phyloP scores from a whole-genome alignment of 148 eudicot genomes.

The Dysphania ambrosioides region DNA sequence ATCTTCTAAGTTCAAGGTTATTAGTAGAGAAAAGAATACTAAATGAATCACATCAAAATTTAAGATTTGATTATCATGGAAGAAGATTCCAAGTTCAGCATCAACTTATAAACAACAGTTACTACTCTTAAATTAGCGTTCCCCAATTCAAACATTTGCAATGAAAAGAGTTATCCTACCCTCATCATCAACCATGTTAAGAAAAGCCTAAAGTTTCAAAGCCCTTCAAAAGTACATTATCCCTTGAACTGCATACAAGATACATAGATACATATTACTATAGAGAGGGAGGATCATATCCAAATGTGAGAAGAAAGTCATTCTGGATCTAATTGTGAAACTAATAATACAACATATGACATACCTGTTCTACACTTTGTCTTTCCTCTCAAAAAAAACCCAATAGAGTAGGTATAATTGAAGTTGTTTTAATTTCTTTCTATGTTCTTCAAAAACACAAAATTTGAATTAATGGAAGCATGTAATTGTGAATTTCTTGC shows the following conservation, averaged over 20 bases:
- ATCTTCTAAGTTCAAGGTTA: background rate
- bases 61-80: background rate
- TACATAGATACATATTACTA: background rate
- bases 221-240: constrained; percentile 89
- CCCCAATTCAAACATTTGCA: background rate
- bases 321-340: background rate
- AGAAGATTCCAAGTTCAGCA: constrained; percentile 1
- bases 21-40: no score
- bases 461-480: no score
- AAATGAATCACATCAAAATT: background rate
- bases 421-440: no score
- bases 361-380: constrained; percentile 74
- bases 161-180: constrained; percentile 34
- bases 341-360: background rate
- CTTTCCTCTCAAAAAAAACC: constrained; percentile 82
- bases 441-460: no score
- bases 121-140: background rate
- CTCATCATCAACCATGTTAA: constrained; percentile 61
- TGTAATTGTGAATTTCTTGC: no score
- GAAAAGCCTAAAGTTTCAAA: constrained; percentile 82
- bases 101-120: background rate
- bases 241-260: constrained; percentile 55
- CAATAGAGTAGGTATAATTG: constrained; percentile 74
- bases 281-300: background rate
- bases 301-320: background rate